Percentiles rank a stretch among this genome's conserved stretches.
Evolutionary conservation across 1,139 yeast species (phyloP).

Genomic region (Schizosaccharomyces versatilis): DNA sequence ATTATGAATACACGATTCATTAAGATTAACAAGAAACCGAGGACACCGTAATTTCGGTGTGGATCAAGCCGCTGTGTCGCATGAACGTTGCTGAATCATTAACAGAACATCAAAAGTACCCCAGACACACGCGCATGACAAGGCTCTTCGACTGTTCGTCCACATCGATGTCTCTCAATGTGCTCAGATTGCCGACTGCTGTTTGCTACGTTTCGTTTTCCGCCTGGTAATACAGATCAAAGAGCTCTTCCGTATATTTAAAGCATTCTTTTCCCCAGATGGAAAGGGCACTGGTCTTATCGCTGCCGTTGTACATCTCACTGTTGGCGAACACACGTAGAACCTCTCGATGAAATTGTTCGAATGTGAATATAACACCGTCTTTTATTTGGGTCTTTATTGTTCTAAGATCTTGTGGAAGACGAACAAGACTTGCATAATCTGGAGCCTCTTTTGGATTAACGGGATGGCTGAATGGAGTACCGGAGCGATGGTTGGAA

Average conservation of each 20-base stretch:
- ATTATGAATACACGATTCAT: no score
- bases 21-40: no score
- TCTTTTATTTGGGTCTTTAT: neutral
- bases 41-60: no score
- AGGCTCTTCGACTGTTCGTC: no score
- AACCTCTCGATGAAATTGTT: constrained; percentile 1
- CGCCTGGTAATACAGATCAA: neutral
- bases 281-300: neutral
- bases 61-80: no score
- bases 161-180: no score
- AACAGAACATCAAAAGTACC: no score
- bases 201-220: no score
- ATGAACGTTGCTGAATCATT: no score
- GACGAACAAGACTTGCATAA: neutral
- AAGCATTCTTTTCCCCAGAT: constrained; percentile 2
- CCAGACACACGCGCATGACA: no score
- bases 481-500: neutral
- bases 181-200: no score
- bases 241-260: neutral
- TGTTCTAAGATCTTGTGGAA: constrained; percentile 1
- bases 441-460: neutral
- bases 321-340: constrained; percentile 1
- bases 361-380: neutral
- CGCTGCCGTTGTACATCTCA: constrained; percentile 2
- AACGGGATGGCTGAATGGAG: constrained; percentile 1